These are phyloP conservation scores for Didymella keratinophila DNA, from an alignment of 2,329 filamentous ascomycete genomes.

Conservation along the genomic window DNA sequence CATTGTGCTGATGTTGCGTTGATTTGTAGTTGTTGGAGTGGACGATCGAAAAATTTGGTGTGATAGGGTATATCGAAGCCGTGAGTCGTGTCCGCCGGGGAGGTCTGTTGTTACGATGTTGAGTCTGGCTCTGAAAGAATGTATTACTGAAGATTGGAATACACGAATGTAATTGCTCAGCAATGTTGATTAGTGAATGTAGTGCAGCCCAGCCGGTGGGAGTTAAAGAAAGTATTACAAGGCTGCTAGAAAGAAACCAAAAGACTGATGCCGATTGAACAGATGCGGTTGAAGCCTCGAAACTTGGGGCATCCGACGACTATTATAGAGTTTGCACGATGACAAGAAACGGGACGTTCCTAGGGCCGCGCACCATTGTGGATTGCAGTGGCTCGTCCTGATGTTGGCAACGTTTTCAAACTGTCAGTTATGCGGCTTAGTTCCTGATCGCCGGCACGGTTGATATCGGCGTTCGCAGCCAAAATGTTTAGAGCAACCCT, in stretches of 20 bases:
- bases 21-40: constrained; percentile 7
- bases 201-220: constrained; percentile 64
- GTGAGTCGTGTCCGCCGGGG: constrained; percentile 38
- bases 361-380: constrained; percentile 41
- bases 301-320: constrained; percentile 47
- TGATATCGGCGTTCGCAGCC: constrained; percentile 38
- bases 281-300: constrained; percentile 49
- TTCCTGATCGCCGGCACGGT: constrained; percentile 49
- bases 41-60: constrained; percentile 50
- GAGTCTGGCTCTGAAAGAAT: constrained; percentile 51
- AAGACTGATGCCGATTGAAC: constrained; percentile 51
- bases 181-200: constrained; percentile 60
- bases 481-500: constrained; percentile 51
- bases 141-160: constrained; percentile 46
- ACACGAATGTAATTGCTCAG: constrained; percentile 51
- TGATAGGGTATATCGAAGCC: constrained; percentile 21
- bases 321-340: constrained; percentile 46
- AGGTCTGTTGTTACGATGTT: constrained; percentile 59
- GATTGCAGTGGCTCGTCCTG: constrained; percentile 52
- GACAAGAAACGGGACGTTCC: constrained; percentile 42
- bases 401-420: constrained; percentile 55
- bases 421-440: constrained; percentile 47
- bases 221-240: constrained; percentile 58
- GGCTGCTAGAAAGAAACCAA: constrained; percentile 51
- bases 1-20: constrained; percentile 34